Base-by-base conservation (phyloP, 2,329 filamentous ascomycete species). In the Ophiostoma triangulosporum region DNA sequence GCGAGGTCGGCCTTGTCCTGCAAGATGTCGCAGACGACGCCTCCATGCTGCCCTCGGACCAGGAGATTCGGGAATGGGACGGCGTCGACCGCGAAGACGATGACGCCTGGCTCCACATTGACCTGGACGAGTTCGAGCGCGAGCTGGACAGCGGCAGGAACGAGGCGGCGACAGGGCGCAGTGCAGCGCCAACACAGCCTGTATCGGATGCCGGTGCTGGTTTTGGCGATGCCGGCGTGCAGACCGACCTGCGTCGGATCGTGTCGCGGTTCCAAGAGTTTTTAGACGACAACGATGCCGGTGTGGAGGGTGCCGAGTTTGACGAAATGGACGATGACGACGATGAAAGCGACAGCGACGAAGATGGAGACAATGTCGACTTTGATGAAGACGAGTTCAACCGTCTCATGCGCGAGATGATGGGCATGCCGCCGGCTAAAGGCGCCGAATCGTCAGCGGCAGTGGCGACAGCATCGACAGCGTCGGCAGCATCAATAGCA, bases 261-360 rank as follows among this genome's bases (percentile, higher is more conserved):
- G 93, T 98, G 0, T 84, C 86, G 48, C 80, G 88, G n/a, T 97
- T 98, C 62, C 89, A 96, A 63, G 75, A 85, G 12, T 97, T 98
- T 61, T 68, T 98, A 46, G 87, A 94, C 54, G 88, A 97, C 61
- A 86, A 94, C 11, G 77, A 76, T 46, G 88, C 89, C 0, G 90
- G 86, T 1, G 66, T 82, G 6, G 89, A 95, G 48, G 91, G 89
- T 0, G 86, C 83, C 0, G 81, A 88, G 56, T 67, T 87, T 12
- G 73, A 77, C 57, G 84, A 86, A 9, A 86, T 87, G 75, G 85
- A 87, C 43, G 73, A 77, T 15, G 75, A 75, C 7, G 73, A 76
- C 15, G 64, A 76, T 0, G 75, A 75, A n/a, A 69, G 68, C 4
- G 74, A 70, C 50, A 79, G 76, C 56, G 79, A 83, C 22, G 78